Evolutionary conservation across 371 early-diverging fungal species (phyloP), one percentile per base, ranked within the genome.

Genomic region (Mucor lusitanicus): DNA sequence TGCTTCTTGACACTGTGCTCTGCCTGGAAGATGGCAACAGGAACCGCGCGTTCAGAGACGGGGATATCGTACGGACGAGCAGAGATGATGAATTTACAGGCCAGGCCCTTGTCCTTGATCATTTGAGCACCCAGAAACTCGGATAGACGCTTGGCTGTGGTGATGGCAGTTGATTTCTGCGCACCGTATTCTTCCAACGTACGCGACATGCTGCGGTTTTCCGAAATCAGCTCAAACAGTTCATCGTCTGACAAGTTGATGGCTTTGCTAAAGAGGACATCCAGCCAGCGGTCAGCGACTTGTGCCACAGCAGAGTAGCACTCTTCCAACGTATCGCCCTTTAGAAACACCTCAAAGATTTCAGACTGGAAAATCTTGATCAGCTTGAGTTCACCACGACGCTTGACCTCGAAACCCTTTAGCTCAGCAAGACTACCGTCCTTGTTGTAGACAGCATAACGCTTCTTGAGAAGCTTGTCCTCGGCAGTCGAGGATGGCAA

Each of bases 331-430:
- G 92, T 92, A 0, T 65, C 68, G 4, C 99, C 99, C 63, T 94
- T 86, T 65, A 97, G 80, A 73, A 99, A 99, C 28, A 92, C 88
- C 61, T 89, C 87, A 87, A 99, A 99, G 54, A 99, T 88, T 62
- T 94, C 92, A 39, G 93, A 90, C 81, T 99, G 99, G 83, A 99
- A 99, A 72, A 94, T 92, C 80, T 99, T 99, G 84, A 99, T 94
- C 53, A 99, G 85, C 73, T 99, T 97, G 39, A 99, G 90, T 84
- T 99, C 99, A 72, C 99, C 99, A 65, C 99, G 91, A 54, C 99
- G 93, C 79, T 99, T 99, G 64, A 99, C 90, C 82, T 99, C 99
- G 78, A 99, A 99, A n/a, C 99, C 99, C 77, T 99, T 99, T 55
- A 99, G 82, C 85, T 99, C 99, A 1, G 98, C 97, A 42, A 99